Base-by-base conservation (phyloP, 2,329 filamentous ascomycete genomes). In the Periconia macrospinosa region DNA sequence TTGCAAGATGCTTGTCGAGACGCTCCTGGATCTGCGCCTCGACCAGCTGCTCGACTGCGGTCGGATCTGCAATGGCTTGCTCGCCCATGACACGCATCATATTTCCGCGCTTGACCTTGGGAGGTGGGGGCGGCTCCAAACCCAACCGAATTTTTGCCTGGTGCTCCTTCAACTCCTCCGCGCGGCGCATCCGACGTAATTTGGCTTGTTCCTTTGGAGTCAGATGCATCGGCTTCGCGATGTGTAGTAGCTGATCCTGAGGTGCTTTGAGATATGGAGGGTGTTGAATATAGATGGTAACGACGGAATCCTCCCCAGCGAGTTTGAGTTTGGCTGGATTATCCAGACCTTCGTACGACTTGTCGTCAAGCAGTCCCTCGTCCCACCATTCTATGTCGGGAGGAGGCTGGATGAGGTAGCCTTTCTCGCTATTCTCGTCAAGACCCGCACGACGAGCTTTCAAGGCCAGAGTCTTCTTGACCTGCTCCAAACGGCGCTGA, bases 311-410 rank as follows among this genome's bases (percentile, higher is more conserved):
- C n/a, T 86, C 78, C 0, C 85, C 85, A 40, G 86, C 82, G 58
- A 96, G 83, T 72, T 92, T 94, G 55, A 94, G 78, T 42, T 84
- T 86, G 15, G 77, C 75, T 0, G 83, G 78, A 54, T 88, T 78
- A 23, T 88, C 84, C 53, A 94, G 83, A 55, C 82, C 81, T 54
- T 87, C 83, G 75, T 97, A 97, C 51, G 83, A 87, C 41, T 83
- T 83, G 41, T 88, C 90, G 48, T 89, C 83, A 15, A 96, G 81
- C 17, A 97, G 78, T 2, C 87, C 91, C 76, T 97, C 92, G 65
- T 99, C 94, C 91, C 93, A 97, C 94, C 94, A 99, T 73, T 99
- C 94, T 41, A 97, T 83, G 8, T 88, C 88, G 3, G 94, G 94
- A 10, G 94, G 94, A 30, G 83, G 81, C 58, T 93, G 88, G 6